Percentiles rank a stretch among this genome's conserved stretches.
Evolutionary conservation across 1,139 yeast genomes (phyloP).

Genomic region (Meyerozyma elateridarum): DNA sequence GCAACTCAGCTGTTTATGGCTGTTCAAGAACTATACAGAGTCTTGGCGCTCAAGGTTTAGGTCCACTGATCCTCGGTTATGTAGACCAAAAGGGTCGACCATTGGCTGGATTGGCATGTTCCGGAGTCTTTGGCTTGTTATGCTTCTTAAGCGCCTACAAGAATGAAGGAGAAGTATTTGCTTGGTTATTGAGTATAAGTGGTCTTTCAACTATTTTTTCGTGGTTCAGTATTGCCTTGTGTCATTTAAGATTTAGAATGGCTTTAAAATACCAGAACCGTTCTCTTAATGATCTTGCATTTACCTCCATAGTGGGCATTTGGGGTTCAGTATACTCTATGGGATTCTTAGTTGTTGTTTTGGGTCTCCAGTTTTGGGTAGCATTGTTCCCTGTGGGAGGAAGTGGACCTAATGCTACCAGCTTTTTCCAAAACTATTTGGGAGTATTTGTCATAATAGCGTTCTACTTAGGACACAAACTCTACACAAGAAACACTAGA

Average conservation of each 20-base stretch:
- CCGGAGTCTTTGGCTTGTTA: constrained; percentile 35
- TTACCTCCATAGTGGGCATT: constrained; percentile 26
- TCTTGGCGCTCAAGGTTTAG: constrained; percentile 38
- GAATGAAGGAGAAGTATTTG: constrained; percentile 32
- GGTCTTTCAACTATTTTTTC: constrained; percentile 41
- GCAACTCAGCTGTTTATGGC: constrained; percentile 43
- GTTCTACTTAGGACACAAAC: constrained; percentile 32
- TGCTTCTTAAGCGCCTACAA: constrained; percentile 40
- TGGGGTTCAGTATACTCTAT: constrained; percentile 34
- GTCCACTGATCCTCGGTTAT: constrained; percentile 31
- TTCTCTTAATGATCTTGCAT: constrained; percentile 24
- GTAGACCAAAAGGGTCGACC: constrained; percentile 43
- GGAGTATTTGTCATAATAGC: constrained; percentile 30
- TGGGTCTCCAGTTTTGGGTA: constrained; percentile 35
- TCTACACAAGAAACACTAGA: constrained; percentile 31
- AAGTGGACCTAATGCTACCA: constrained; percentile 24
- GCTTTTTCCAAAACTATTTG: constrained; percentile 35
- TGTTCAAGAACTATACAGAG: constrained; percentile 40
- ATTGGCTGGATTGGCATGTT: constrained; percentile 30
- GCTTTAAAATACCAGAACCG: constrained; percentile 31
- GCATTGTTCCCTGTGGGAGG: constrained; percentile 33
- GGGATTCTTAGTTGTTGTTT: constrained; percentile 25
- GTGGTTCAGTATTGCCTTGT: constrained; percentile 38
- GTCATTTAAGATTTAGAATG: constrained; percentile 35
- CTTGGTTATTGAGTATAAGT: constrained; percentile 39